phyloP scores from a whole-genome alignment of 2,329 filamentous ascomycete species.

The Cercospora zeina region DNA sequence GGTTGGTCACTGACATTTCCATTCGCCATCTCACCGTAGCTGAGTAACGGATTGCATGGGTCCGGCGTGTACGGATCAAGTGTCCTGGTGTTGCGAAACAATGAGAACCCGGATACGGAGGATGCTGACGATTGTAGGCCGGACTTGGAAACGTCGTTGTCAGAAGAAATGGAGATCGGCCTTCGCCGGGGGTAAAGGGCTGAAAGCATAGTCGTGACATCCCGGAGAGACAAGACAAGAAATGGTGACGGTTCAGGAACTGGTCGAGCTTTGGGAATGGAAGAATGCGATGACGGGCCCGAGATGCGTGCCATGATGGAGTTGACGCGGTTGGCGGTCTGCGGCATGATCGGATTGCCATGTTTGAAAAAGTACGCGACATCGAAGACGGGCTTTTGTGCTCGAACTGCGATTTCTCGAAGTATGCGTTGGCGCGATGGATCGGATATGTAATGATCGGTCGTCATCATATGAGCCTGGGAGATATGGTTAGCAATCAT shows the following conservation, averaged over 20 bases:
- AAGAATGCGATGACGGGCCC: neutral
- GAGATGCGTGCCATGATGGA: slow-evolving; percentile 58
- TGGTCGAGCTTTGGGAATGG: neutral
- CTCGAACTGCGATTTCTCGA: slow-evolving; percentile 74
- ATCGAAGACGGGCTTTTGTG: slow-evolving; percentile 76
- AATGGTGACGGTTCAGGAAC: slow-evolving; percentile 11
- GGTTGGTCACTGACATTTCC: neutral
- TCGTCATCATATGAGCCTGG: slow-evolving; percentile 64
- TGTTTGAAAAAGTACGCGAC: slow-evolving; percentile 68
- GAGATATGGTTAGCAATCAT: slow-evolving; percentile 38
- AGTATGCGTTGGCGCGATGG: slow-evolving; percentile 77
- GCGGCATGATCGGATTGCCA: slow-evolving; percentile 61
- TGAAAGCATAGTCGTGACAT: slow-evolving; percentile 77
- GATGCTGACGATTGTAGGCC: slow-evolving; percentile 52
- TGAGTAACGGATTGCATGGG: neutral
- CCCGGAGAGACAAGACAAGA: slow-evolving; percentile 64
- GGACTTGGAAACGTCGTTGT: slow-evolving; percentile 51
- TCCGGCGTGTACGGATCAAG: neutral
- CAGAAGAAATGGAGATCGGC: slow-evolving; percentile 58
- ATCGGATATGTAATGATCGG: slow-evolving; percentile 88
- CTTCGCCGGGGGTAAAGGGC: slow-evolving; percentile 76
- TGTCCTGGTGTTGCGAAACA: slow-evolving; percentile 45
- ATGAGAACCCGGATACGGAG: slow-evolving; percentile 52
- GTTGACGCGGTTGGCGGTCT: slow-evolving; percentile 69
- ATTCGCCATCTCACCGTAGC: neutral